Percentiles rank a stretch among this genome's conserved stretches.
These are phyloP conservation scores for Antonospora locustae DNA, from an alignment of 371 early-diverging fungal genomes.

Conservation along the genomic window DNA sequence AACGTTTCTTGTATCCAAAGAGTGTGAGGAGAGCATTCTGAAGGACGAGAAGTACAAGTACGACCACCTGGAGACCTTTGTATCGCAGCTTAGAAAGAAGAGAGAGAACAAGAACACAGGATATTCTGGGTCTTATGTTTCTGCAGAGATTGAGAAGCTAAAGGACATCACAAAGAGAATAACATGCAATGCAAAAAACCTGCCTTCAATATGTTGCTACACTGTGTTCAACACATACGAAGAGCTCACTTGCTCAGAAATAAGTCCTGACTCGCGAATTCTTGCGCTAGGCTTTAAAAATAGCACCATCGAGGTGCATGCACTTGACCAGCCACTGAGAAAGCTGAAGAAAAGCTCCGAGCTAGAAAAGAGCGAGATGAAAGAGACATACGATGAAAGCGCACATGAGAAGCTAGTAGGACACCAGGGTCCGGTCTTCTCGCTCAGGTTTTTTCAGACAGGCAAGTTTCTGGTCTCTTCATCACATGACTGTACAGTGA, in stretches of 20 bases:
- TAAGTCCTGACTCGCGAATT: constrained; percentile 43
- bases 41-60: constrained; percentile 64
- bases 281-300: constrained; percentile 54
- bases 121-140: constrained; percentile 43
- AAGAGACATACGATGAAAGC: constrained; percentile 49
- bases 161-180: constrained; percentile 69
- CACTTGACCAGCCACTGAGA: constrained; percentile 32
- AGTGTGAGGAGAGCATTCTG: constrained; percentile 57
- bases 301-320: constrained; percentile 51
- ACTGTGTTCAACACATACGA: constrained; percentile 87
- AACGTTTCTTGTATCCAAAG: constrained; percentile 46
- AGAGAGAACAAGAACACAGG: constrained; percentile 27
- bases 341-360: constrained; percentile 48
- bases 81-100: constrained; percentile 56
- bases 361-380: constrained; percentile 45
- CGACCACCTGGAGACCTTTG: constrained; percentile 65
- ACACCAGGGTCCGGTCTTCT: constrained; percentile 86
- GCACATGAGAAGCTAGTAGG: constrained; percentile 63
- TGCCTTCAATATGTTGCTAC: constrained; percentile 82
- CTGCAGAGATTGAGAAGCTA: constrained; percentile 58
- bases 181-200: constrained; percentile 60
- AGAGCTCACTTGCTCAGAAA: constrained; percentile 49
- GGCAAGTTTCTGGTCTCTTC: constrained; percentile 72
- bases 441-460: constrained; percentile 70
- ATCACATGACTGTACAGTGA: constrained; percentile 82